Base-by-base conservation (phyloP, 176 grass and related monocot genomes). In the Triticum monococcum region DNA sequence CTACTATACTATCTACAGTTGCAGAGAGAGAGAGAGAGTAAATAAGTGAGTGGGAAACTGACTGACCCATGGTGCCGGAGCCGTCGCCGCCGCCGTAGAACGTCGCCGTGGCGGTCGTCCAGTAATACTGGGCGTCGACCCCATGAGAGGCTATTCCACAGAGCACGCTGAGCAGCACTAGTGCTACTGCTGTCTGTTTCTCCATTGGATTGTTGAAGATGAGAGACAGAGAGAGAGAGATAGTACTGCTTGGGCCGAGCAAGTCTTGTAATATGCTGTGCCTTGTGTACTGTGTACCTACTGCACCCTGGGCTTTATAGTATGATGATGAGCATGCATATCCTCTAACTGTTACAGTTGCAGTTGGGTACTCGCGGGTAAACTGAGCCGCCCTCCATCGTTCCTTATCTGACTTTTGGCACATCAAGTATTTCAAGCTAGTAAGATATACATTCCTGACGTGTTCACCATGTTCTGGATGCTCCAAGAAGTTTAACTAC, bases 1-100 rank as follows among this genome's bases (percentile, higher is more conserved):
- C 52, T 57, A 57, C 52, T 20, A 5, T 20, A 22, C 28, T 30
- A 30, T 30, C 2, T 30, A 30, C 28, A 30, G 2, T 30, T 30
- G 28, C 28, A 30, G 28, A 30, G 28, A 30, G 28, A 30, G 28
- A 30, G 28, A 30, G 28, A 30, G 28, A 62, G n/a, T 1, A 24
- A 8, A 26, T 26, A 65, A 79, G 31, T 16, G 54, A 30, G 41
- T 23, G 16, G 14, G 1, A 32, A 61, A 68, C 32, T 12, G 11
- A 88, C 81, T 7, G 9, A 94, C 92, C 89, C 92, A 91, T 91
- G 1, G 92, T 94, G 35, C 77, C 83, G 22, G 92, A 91, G 57
- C 83, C 89, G 14, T 94, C 92, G 46, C 62, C 45, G 18, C 86
- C 86, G 4, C 92, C 92, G 11, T 94, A 94, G 80, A 94, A 94